Evolutionary conservation across 2,329 filamentous ascomycete genomes (phyloP), one percentile per base, ranked within the genome.

Genomic region (Colletotrichum navitas): DNA sequence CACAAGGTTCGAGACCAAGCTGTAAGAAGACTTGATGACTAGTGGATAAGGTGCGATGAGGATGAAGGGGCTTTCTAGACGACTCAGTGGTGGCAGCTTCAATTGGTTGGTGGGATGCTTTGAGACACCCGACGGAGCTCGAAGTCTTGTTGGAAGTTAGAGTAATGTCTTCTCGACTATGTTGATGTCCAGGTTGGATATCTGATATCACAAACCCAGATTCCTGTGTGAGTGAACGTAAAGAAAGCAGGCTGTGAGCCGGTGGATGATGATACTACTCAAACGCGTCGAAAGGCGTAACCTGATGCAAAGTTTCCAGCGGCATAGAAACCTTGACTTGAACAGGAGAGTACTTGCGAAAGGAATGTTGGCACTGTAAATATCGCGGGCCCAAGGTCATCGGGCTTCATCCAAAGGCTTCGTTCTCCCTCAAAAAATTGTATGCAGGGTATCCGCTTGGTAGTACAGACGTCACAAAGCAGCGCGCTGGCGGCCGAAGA

Each of bases 371-470:
- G 54, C 26, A 39, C 49, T 10, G 63, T 43, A 51, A 51, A 43
- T 62, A 55, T 60, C 45, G 54, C 58, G 47, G 47, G 12, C 18
- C 36, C 18, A 47, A 63, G 11, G 59, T 68, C 59, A 59, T 68
- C 47, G 34, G 43, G 59, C 39, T 63, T 63, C 49, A 63, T 41
- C 36, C n/a, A 43, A 43, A 32, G 5, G 34, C 61, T 52, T 51
- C 61, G 49, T 41, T 41, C 61, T 26, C 36, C 21, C 43, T 43
- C 66, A 63, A 71, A 71, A 71, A 71, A 71, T 71, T 68, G 49
- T 68, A 68, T 71, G 65, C 59, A 68, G 29, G 36, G 59, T 51
- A 62, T 49, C 59, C 59, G n/a, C 59, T 47, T 47, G 43, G 34
- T 2, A 36, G 29, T 29, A 11, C 34, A 71, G 58, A 71, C 58